Conservation (phyloP, 208 protist species). For the Trypanosoma cruzi region DNA sequence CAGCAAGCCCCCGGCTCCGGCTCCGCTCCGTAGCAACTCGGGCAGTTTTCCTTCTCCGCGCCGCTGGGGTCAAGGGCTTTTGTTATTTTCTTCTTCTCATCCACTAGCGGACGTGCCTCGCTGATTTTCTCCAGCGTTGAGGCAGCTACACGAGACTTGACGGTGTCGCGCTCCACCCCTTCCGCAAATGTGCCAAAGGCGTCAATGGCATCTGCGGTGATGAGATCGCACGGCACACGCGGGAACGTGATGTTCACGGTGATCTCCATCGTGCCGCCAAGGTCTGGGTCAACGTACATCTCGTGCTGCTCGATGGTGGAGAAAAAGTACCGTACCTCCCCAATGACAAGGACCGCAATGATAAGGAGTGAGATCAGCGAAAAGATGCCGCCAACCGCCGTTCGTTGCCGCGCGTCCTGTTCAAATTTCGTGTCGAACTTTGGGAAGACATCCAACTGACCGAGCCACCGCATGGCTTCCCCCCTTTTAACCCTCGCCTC, state of each 20-base stretch:
- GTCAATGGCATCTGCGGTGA: slow-evolving; percentile 77
- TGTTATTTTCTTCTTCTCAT: slow-evolving; percentile 41
- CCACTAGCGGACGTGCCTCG: slow-evolving; percentile 38
- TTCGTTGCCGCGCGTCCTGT: slow-evolving; percentile 68
- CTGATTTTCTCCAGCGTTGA: slow-evolving; percentile 40
- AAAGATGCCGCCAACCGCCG: slow-evolving; percentile 46
- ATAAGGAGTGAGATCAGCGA: slow-evolving; percentile 54
- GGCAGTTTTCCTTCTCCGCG: slow-evolving; percentile 67
- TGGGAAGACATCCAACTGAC: slow-evolving; percentile 84
- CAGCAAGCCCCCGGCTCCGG: slow-evolving; percentile 63
- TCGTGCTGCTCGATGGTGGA: slow-evolving; percentile 59
- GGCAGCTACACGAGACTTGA: slow-evolving; percentile 59
- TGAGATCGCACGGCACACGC: slow-evolving; percentile 74
- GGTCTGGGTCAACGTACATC: slow-evolving; percentile 69
- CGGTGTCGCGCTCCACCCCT: slow-evolving; percentile 33
- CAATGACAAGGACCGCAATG: slow-evolving; percentile 59
- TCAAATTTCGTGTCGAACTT: slow-evolving; percentile 91
- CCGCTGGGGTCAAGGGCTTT: slow-evolving; percentile 46
- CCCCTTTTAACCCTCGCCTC: neutral
- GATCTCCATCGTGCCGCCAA: slow-evolving; percentile 66
- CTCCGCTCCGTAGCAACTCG: slow-evolving; percentile 84
- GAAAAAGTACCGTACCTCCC: slow-evolving; percentile 72
- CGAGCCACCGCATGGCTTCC: slow-evolving; percentile 25
- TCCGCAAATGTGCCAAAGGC: slow-evolving; percentile 55
- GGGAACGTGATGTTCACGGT: slow-evolving; percentile 78